Percentiles rank a stretch among this genome's conserved stretches.
Evolutionary conservation across 2,329 filamentous ascomycete species (phyloP).

Genomic region (Fusarium sp.): DNA sequence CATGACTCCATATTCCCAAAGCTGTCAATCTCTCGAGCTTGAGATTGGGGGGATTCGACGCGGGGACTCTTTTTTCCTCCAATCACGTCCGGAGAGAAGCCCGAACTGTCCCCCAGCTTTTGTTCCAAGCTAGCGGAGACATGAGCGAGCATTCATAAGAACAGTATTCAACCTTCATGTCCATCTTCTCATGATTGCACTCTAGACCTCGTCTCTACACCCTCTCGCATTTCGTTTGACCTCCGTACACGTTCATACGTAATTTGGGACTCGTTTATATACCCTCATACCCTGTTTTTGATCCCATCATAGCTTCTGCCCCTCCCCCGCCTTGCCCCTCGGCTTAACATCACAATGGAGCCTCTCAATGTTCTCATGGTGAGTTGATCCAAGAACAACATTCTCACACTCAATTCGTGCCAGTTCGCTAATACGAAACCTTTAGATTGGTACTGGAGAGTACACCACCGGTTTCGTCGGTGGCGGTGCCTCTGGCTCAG

Average conservation of each 20-base stretch:
- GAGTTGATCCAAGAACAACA: conserved; percentile 31
- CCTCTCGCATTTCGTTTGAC: not conserved
- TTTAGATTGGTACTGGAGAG: conserved; percentile 87
- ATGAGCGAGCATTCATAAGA: conserved; percentile 40
- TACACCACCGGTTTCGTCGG: conserved; percentile 97
- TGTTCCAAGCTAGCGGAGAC: conserved; percentile 26
- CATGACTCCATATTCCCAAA: conserved; percentile 32
- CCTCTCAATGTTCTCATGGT: conserved; percentile 77
- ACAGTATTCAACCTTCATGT: conserved; percentile 18
- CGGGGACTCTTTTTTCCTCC: conserved; percentile 42
- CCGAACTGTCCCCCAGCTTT: conserved; percentile 31
- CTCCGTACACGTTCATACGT: not conserved
- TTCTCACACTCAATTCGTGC: not conserved
- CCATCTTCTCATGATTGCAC: conserved; percentile 21
- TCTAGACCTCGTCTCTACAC: not conserved
- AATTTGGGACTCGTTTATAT: not conserved
- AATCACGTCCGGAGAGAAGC: conserved; percentile 43
- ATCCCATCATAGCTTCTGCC: conserved; percentile 37
- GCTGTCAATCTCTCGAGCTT: conserved; percentile 1
- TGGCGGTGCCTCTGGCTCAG: conserved; percentile 82
- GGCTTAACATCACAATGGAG: conserved; percentile 55
- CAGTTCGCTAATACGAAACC: conserved; percentile 2
- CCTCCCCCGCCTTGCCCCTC: conserved; percentile 35
- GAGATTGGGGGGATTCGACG: conserved; percentile 38
- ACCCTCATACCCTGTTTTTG: conserved; percentile 6